Evolutionary conservation across 371 early-diverging fungal species (phyloP).

Genomic region (Mortierella sp.): DNA sequence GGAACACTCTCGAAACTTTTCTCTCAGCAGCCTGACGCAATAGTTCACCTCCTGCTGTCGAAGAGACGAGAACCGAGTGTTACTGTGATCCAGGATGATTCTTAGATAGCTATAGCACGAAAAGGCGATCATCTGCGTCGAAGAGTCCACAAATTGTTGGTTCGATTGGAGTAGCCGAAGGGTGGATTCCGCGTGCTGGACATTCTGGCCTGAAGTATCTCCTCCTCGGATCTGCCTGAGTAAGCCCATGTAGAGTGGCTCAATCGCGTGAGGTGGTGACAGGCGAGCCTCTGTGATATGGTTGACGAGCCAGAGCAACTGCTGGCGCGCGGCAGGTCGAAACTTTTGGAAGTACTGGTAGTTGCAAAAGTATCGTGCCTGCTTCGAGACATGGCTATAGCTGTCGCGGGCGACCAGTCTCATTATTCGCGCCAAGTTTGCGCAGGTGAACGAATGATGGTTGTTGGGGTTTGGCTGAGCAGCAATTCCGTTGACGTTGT

Average conservation of each 20-base stretch:
- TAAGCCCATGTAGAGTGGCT: conserved; percentile 68
- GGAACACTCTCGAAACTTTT: conserved; percentile 66
- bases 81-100: conserved; percentile 65
- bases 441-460: conserved; percentile 62
- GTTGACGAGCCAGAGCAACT: conserved; percentile 76
- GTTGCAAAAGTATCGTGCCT: conserved; percentile 63
- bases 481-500: conserved; percentile 8
- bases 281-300: conserved; percentile 65
- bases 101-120: conserved; percentile 72
- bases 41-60: conserved; percentile 71
- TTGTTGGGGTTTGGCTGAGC: conserved; percentile 7
- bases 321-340: conserved; percentile 60
- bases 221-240: conserved; percentile 78
- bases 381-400: conserved; percentile 63
- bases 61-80: conserved; percentile 53
- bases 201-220: conserved; percentile 65
- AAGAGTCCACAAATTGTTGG: conserved; percentile 59
- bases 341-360: conserved; percentile 65
- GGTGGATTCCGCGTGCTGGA: conserved; percentile 66
- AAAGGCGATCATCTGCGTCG: conserved; percentile 68
- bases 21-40: conserved; percentile 65
- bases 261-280: conserved; percentile 60
- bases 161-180: conserved; percentile 66
- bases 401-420: conserved; percentile 77
- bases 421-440: conserved; percentile 46